Base-by-base conservation (phyloP, 1,284 basidiomycete species). In the Coniferiporia sulphurascens region DNA sequence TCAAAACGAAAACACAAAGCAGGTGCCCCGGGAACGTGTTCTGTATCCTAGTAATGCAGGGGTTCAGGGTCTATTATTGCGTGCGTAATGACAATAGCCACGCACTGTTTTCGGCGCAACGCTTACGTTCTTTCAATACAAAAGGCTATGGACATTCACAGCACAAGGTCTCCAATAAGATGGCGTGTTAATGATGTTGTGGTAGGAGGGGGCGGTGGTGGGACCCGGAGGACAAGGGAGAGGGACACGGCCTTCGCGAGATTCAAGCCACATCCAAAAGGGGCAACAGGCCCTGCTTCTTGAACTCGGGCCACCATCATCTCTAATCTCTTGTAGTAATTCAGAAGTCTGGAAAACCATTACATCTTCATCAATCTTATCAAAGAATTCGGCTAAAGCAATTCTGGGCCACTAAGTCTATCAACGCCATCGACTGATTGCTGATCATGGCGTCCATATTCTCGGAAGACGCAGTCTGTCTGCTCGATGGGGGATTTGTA, bases 401-500 rank as follows among this genome's bases (percentile, higher is more conserved):
- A n/a, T 43, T 12, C 41, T 3, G 3, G 44, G 44, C 44, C 19
- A n/a, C 17, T 3, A 46, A 46, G 44, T 46, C 44, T 46, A 46
- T 46, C 44, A 46, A n/a, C 19, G 12, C 12, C 38, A 41, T 19
- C 12, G 17, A n/a, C 17, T 46, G 44, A 46, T 46, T 46, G 44
- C 19, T 46, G 19, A 46, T 46, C 44, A 55, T 55, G 54, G 27
- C 41, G 5, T 55, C 48, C 44, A n/a, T 36, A 35, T 49, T 51
- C 49, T n/a, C 19, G 15, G 56, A n/a, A 35, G 34, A 50, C 17
- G 17, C 12, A 38, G 32, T 56, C n/a, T 2, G 48, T 32, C 53
- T 59, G 6, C 58, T 59, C 34, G 58, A 59, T 21, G 58, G 58
- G 4, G 58, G 58, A 10, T 59, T 59, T 12, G 58, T 59, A 17